Evolutionary conservation across 768 basidiomycete species (phyloP), one percentile per base, ranked within the genome.

Genomic region (Boletus tomentosulus): DNA sequence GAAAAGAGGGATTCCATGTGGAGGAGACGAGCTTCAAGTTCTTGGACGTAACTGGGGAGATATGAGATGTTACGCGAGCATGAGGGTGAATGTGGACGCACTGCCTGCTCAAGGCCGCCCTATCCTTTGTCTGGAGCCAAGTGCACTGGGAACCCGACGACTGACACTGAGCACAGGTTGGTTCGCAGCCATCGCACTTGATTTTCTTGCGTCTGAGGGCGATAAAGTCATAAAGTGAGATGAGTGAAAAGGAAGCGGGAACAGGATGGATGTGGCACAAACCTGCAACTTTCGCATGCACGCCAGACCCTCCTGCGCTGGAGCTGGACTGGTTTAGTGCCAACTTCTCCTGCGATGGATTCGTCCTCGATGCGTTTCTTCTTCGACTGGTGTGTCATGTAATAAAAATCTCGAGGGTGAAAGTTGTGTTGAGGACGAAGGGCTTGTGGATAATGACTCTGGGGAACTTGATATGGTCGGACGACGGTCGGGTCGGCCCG

Each of bases 41-140:
- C 92, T 67, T 93, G 91, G 2, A 93, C 91, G 77, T 93, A 93
- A 67, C 91, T 92, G 53, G 19, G 60, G 47, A 42, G 42, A 45
- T 24, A 57, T 68, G 56, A 64, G 59, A 1, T 25, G 60, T 25
- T 54, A 58, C 52, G 51, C 50, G 33, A 51, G 35, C 27, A 42
- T 22, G 30, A 47, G 12, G 49, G 8, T 35, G 25, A 27, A 27
- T 2, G 53, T 46, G 3, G 50, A 78, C 91, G 59, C 67, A 93
- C 91, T 93, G 91, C 77, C 91, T 79, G 66, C 92, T 93, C 58
- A 92, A 74, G 5, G 91, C 91, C 24, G 91, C 91, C 63, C 91
- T 84, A 71, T 93, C 91, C 73, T 91, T 92, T 6, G 91, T 93
- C 72, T 93, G 91, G 41, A 92, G 76, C 91, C 91, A 93, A 42